Percentiles rank a stretch among this genome's conserved stretches.
These are phyloP conservation scores for Strigomonas culicis DNA, from an alignment of 208 protist species.

Conservation along the genomic window DNA sequence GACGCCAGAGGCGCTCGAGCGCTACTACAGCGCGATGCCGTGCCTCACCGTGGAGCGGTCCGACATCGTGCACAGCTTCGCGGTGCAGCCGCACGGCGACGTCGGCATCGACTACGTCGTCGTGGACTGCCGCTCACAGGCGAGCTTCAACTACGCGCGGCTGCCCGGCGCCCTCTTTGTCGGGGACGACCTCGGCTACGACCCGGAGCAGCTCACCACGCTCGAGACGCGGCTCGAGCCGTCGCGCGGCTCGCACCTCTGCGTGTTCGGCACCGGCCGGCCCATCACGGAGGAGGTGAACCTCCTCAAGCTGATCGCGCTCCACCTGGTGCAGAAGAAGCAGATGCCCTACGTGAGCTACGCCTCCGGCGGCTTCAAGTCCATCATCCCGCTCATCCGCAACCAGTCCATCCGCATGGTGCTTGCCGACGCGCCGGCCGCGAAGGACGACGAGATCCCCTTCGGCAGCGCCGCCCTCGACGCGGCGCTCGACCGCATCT, in stretches of 20 bases:
- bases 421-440: constrained; percentile 2
- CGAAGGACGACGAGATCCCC: background rate
- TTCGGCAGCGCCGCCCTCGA: constrained; percentile 9
- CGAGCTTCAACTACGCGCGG: constrained; percentile 80
- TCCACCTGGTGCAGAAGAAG: constrained; percentile 65
- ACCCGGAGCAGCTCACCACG: constrained; percentile 27
- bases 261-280: constrained; percentile 77
- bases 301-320: constrained; percentile 76
- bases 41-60: constrained; percentile 68
- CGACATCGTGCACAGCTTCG: constrained; percentile 68
- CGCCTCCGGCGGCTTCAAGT: constrained; percentile 64
- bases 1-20: constrained; percentile 36
- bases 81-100: constrained; percentile 2
- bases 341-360: constrained; percentile 78
- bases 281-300: constrained; percentile 83
- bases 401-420: constrained; percentile 28
- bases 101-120: constrained; percentile 68
- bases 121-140: constrained; percentile 78
- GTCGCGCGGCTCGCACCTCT: constrained; percentile 56
- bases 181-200: constrained; percentile 44
- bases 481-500: constrained; percentile 26
- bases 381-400: constrained; percentile 65
- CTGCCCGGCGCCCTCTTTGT: constrained; percentile 78
- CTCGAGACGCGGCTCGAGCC: constrained; percentile 36
- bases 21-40: constrained; percentile 56